phyloP scores from a whole-genome alignment of 2,329 filamentous ascomycete genomes.

The Fusarium luffae region DNA sequence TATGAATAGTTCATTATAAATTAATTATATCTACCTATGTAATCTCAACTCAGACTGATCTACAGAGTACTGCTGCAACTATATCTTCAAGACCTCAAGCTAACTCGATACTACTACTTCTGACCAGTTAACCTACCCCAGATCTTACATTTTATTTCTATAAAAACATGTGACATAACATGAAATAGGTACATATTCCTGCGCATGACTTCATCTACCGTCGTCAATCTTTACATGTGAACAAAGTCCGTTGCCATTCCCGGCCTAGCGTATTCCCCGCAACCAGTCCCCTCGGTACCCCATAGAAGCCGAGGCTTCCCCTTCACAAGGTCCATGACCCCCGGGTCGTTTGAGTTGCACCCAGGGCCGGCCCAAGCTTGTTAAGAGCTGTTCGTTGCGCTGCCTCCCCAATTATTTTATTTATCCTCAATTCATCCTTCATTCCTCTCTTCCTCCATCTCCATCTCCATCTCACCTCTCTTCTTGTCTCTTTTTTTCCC shows the following conservation, averaged over 20 bases:
- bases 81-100: not conserved
- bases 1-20: not conserved
- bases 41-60: not conserved
- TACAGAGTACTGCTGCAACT: not conserved
- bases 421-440: slow-evolving; percentile 5
- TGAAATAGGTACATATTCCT: slow-evolving; percentile 6
- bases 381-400: slow-evolving; percentile 43
- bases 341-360: slow-evolving; percentile 26
- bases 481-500: slow-evolving; percentile 10
- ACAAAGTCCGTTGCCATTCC: slow-evolving; percentile 30
- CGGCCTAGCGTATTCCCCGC: slow-evolving; percentile 44
- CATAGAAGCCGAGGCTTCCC: slow-evolving; percentile 48
- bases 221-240: slow-evolving; percentile 46
- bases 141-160: not conserved
- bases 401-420: slow-evolving; percentile 16
- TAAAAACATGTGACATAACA: slow-evolving; percentile 35
- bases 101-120: not conserved
- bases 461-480: not conserved
- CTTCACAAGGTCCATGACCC: slow-evolving; percentile 38
- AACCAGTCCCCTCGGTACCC: slow-evolving; percentile 47
- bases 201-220: slow-evolving; percentile 46
- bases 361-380: slow-evolving; percentile 42
- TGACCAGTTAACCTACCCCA: slow-evolving; percentile 16
- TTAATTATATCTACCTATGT: not conserved
- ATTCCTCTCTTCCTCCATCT: slow-evolving; percentile 5